Evolutionary conservation across 257 asterid genomes (phyloP).

Genomic region (Phtheirospermum japonicum): DNA sequence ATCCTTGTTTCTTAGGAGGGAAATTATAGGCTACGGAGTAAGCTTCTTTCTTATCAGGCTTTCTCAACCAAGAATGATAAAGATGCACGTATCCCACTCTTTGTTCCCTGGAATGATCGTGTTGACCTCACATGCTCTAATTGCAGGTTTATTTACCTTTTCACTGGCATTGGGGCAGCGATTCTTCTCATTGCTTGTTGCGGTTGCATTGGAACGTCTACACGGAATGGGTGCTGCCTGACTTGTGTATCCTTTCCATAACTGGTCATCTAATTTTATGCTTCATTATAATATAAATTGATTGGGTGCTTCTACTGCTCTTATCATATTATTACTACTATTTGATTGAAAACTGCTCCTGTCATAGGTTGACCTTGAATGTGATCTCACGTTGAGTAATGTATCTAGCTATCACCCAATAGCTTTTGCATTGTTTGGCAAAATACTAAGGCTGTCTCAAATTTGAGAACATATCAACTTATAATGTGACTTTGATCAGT

Average conservation of each 20-base stretch:
- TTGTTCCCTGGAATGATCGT: conserved; percentile 1
- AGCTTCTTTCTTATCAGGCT: conserved; percentile 1
- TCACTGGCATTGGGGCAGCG: conserved; percentile 71
- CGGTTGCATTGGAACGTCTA: conserved; percentile 82
- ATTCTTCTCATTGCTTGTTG: conserved; percentile 73
- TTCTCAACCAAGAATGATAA: conserved; percentile 5
- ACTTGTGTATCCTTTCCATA: conserved; percentile 74
- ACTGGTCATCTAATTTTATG: conserved; percentile 9
- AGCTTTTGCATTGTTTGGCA: conserved; percentile 12
- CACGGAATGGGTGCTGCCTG: conserved; percentile 88
- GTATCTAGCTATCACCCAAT: background rate
- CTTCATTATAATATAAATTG: conserved; percentile 1
- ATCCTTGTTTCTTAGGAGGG: background rate
- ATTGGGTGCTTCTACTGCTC: background rate
- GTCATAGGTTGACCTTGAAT: background rate
- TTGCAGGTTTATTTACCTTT: conserved; percentile 92
- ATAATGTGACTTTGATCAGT: background rate
- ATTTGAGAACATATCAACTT: background rate
- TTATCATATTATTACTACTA: background rate
- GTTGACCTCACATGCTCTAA: conserved; percentile 12
- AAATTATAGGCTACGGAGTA: background rate
- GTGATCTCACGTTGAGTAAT: conserved; percentile 13
- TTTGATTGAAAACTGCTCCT: background rate
- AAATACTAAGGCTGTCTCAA: conserved; percentile 10
- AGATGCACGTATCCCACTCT: conserved; percentile 1